A percentile compares a stretch with the other conserved stretches of the same genome.
phyloP scores from a whole-genome alignment of 495 filamentous ascomycete genomes.

The Aspergillus hancockii region DNA sequence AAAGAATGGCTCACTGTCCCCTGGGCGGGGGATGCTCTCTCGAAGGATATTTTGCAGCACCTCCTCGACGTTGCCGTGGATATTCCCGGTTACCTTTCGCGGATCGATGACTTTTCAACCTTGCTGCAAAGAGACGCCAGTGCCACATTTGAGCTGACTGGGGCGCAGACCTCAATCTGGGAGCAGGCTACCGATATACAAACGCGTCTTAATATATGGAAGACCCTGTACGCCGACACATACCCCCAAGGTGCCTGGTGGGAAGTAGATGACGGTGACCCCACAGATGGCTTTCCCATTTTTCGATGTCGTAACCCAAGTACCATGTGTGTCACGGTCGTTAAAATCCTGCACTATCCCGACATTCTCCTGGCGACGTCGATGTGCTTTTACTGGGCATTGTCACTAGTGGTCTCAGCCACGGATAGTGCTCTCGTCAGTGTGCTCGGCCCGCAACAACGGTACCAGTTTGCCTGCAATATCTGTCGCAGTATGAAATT shows the following conservation, averaged over 20 bases:
- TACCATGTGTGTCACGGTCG: conserved; percentile 14
- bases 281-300: conserved; percentile 17
- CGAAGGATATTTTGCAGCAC: conserved; percentile 28
- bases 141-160: conserved; percentile 14
- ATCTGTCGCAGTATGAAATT: conserved; percentile 34
- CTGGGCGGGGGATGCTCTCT: conserved; percentile 17
- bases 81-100: conserved; percentile 25
- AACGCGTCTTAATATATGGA: conserved; percentile 23
- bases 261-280: conserved; percentile 13
- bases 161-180: conserved; percentile 19
- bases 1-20: conserved; percentile 30
- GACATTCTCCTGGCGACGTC: conserved; percentile 25
- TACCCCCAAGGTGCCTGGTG: conserved; percentile 18
- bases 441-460: conserved; percentile 22
- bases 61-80: conserved; percentile 30
- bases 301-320: conserved; percentile 23
- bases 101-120: conserved; percentile 20
- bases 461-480: conserved; percentile 28
- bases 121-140: conserved; percentile 2
- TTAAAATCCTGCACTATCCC: conserved; percentile 21
- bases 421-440: conserved; percentile 21
- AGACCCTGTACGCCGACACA: conserved; percentile 16
- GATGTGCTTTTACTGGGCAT: conserved; percentile 28
- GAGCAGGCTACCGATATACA: conserved; percentile 25
- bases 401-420: conserved; percentile 24